These are phyloP conservation scores for Mentha longifolia DNA, from an alignment of 257 asterid species.

Conservation along the genomic window DNA sequence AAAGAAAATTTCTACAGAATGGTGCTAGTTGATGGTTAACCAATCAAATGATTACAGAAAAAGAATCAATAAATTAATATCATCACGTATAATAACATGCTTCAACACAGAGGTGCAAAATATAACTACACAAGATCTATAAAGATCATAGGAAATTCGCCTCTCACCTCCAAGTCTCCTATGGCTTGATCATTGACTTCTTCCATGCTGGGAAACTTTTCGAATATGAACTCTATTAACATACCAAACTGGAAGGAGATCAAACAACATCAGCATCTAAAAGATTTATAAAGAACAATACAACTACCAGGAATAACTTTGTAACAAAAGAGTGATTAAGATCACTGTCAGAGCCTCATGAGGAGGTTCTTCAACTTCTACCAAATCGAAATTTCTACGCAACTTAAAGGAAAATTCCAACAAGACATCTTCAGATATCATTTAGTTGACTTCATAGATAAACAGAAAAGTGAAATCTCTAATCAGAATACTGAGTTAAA, in stretches of 20 bases:
- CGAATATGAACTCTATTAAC: constrained; percentile 88
- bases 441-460: neutral
- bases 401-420: constrained; percentile 11
- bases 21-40: neutral
- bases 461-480: constrained; percentile 10
- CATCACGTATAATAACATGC: neutral
- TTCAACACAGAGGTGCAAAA: constrained; percentile 24
- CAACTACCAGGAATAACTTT: neutral
- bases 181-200: constrained; percentile 74
- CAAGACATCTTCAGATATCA: neutral
- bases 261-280: constrained; percentile 34
- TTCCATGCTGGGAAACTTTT: constrained; percentile 68
- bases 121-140: constrained; percentile 14
- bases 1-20: too few species aligned
- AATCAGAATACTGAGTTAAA: neutral
- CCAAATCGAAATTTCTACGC: constrained; percentile 17
- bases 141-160: constrained; percentile 16
- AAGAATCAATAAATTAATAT: neutral
- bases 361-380: constrained; percentile 20
- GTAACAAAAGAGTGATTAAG: neutral
- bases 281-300: constrained; percentile 19
- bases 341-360: neutral
- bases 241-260: constrained; percentile 78
- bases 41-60: neutral
- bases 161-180: constrained; percentile 86